Evolutionary conservation across 2,329 filamentous ascomycete genomes (phyloP), one percentile per base, ranked within the genome.

Genomic region (Parastagonospora avenae): DNA sequence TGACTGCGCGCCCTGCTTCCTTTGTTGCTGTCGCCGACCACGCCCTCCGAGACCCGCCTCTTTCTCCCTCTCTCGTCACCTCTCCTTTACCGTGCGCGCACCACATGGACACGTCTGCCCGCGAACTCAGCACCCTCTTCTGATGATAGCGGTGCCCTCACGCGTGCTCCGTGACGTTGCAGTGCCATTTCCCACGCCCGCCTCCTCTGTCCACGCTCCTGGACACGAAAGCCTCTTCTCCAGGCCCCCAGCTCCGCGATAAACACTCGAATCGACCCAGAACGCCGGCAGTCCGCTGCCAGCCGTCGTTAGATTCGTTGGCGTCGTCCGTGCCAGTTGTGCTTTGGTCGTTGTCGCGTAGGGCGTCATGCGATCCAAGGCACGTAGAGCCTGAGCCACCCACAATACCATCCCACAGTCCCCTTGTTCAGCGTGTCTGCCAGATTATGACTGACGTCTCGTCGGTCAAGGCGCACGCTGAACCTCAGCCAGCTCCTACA

Each of bases 391-490:
- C 62, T 73, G 63, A 73, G 68, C 69, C 62, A 68, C 63, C 60
- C 49, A 65, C 55, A 52, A 67, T 60, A 63, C 48, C 30, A 45
- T 46, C 59, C 59, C 52, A 52, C 48, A 50, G 51, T 45, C 43
- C 52, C 52, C 46, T 48, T 24, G 8, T 30, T 42, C 62, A 62
- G 54, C 58, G 54, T 61, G 60, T 56, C 56, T 61, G 66, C 61
- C 66, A 69, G 69, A 75, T 65, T 72, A 76, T 76, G 74, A 76
- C 74, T 66, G 73, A 76, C 64, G 64, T 74, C 64, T 68, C 73
- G 61, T 70, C 72, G 59, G 55, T 74, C 52, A 67, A 70, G 67
- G 68, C 70, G 67, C 71, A 74, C 71, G 73, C 73, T 75, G 74
- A 76, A 50, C 56, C 65, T 68, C 74, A 75, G 74, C 73, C 68